Base-by-base conservation (phyloP, 2,329 filamentous ascomycete species). In the Onygenales sp. region DNA sequence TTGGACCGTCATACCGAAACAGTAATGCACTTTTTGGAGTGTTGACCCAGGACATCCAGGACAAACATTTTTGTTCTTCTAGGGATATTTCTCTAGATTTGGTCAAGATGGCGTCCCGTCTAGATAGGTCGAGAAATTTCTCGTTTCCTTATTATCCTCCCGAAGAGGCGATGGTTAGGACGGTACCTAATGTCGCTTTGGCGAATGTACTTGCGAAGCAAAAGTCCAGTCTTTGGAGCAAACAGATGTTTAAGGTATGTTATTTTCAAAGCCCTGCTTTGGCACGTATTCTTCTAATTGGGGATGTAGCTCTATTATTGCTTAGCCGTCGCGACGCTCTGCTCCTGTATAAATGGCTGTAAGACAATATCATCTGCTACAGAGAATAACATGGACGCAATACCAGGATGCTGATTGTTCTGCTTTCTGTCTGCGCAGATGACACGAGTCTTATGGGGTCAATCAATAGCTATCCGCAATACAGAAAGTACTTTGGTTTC, bases 381-480 rank as follows among this genome's bases (percentile, higher is more conserved):
- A 14, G 21, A 0, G n/a, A 14, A n/a, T 13, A 17, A 27, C 21
- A 27, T 27, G 21, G 21, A 27, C 21, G 21, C 21, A 27, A 11
- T 45, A n/a, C 36, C 33, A 0, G 8, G 13, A 11, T 31, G 36
- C 14, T 42, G n/a, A 21, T 32, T 40, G n/a, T 43, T 14, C 10
- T 11, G 6, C 31, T 2, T 27, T 31, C 39, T 11, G 49, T 34
- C 10, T 40, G n/a, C 17, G 9, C 43, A 52, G 50, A 52, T 17
- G 50, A 52, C 36, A 45, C 40, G 33, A 52, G 50, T 52, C 61
- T 77, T 5, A 77, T 77, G 74, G 71, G 70, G 40, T 70, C 68
- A 4, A 76, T 77, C 61, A 77, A 77, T 59, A 69, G 67, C 31
- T 74, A 74, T 54, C 57, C 60, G 2, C 72, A 75, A 54, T 77